Evolutionary conservation across 208 protist genomes (phyloP).

Genomic region (Wallacemonas sp.): DNA sequence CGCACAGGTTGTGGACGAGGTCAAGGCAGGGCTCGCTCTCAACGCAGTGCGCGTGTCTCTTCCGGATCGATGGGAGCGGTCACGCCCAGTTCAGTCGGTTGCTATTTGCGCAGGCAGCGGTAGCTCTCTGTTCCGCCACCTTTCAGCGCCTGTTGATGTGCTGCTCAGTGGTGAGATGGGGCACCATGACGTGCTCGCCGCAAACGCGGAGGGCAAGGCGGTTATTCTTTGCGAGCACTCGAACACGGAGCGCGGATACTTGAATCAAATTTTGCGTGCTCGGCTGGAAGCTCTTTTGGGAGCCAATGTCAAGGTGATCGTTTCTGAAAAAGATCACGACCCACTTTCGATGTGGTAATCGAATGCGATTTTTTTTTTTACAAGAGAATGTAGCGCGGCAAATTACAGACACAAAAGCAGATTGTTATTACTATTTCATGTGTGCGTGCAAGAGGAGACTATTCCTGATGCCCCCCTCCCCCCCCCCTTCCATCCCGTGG

Average conservation of each 20-base stretch:
- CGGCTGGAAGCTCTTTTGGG: slow-evolving; percentile 52
- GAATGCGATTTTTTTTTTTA: too few species aligned
- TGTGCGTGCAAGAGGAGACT: too few species aligned
- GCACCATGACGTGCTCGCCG: slow-evolving; percentile 92
- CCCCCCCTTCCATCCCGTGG: too few species aligned
- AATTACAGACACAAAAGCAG: too few species aligned
- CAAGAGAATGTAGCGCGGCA: too few species aligned
- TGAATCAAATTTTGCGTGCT: slow-evolving; percentile 44
- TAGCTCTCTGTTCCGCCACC: slow-evolving; percentile 56
- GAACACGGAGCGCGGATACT: slow-evolving; percentile 92
- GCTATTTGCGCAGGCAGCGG: slow-evolving; percentile 92
- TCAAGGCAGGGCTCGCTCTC: slow-evolving; percentile 68
- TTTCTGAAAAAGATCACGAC: slow-evolving; percentile 69
- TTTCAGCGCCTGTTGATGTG: slow-evolving; percentile 57
- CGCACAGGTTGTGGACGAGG: slow-evolving; percentile 37
- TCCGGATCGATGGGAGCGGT: slow-evolving; percentile 38
- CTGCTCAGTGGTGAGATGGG: slow-evolving; percentile 91
- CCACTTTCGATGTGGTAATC: slow-evolving; percentile 63
- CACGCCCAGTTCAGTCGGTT: slow-evolving; percentile 49
- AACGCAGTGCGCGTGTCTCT: slow-evolving; percentile 70
- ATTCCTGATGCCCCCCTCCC: too few species aligned
- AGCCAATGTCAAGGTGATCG: slow-evolving; percentile 43
- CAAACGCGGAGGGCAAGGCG: slow-evolving; percentile 64
- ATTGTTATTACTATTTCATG: too few species aligned
- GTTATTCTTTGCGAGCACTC: slow-evolving; percentile 93